Percentiles rank a stretch among this genome's conserved stretches.
Evolutionary conservation across 805 yeast species (phyloP).

Genomic region (Ogataea trehalophila): DNA sequence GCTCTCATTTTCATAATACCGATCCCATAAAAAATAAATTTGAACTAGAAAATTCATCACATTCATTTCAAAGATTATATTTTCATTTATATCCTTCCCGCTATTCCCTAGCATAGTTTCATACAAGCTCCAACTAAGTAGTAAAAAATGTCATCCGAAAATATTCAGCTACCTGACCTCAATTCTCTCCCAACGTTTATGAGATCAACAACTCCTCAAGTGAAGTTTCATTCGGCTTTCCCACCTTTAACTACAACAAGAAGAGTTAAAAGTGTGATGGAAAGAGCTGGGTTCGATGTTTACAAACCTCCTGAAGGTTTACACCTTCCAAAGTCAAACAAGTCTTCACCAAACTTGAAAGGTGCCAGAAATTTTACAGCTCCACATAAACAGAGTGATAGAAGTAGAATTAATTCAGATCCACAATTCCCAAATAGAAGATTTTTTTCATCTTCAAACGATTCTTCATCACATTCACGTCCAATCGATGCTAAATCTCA

Average conservation of each 20-base stretch:
- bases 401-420: conserved; percentile 8
- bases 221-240: conserved; percentile 49
- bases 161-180: conserved; percentile 19
- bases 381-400: conserved; percentile 10
- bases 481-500: conserved; percentile 4
- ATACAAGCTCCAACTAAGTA: no score
- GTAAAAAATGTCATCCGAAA: conserved; percentile 10
- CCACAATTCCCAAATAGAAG: conserved; percentile 9
- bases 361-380: conserved; percentile 18
- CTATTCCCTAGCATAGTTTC: no score
- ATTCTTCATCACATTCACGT: conserved; percentile 2
- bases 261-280: conserved; percentile 65
- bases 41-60: no score
- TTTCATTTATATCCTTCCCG: no score
- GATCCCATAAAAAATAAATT: no score
- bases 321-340: conserved; percentile 3
- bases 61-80: no score
- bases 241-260: conserved; percentile 66
- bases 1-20: no score
- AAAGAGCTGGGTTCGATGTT: conserved; percentile 77
- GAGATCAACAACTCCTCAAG: conserved; percentile 28
- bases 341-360: conserved; percentile 11
- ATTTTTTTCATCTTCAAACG: conserved; percentile 6
- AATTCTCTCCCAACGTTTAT: conserved; percentile 30
- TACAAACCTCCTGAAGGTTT: conserved; percentile 30